A percentile compares a stretch with the other conserved stretches of the same genome.
Conservation (phyloP, 2,329 filamentous ascomycete species). For the Fusarium sp. region DNA sequence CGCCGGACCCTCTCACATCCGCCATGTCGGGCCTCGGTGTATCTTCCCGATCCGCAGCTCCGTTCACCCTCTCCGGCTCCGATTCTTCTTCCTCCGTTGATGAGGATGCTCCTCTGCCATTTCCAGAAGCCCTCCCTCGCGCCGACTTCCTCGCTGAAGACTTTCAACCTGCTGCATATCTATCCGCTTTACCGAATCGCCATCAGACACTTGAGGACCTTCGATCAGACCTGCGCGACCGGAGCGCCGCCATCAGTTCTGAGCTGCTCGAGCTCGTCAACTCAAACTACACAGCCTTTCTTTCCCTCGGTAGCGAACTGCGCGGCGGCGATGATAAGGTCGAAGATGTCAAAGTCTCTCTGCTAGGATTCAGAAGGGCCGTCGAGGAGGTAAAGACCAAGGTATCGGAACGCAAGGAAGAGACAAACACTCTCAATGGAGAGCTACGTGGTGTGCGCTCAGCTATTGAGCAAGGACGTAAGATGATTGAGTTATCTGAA, state of each 20-base stretch:
- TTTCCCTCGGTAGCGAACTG: constrained; percentile 85
- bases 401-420: constrained; percentile 74
- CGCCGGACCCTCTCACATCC: constrained; percentile 50
- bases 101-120: constrained; percentile 83
- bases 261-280: constrained; percentile 97
- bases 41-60: constrained; percentile 49
- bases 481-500: constrained; percentile 78
- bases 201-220: constrained; percentile 98
- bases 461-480: constrained; percentile 73
- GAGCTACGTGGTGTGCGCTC: constrained; percentile 76
- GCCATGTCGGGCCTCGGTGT: constrained; percentile 50
- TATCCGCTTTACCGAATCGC: constrained; percentile 84
- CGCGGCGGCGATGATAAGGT: constrained; percentile 92
- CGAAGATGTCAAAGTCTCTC: constrained; percentile 88
- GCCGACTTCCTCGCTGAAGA: constrained; percentile 82
- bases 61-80: constrained; percentile 62
- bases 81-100: constrained; percentile 58
- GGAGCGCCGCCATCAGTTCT: constrained; percentile 83
- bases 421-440: constrained; percentile 74
- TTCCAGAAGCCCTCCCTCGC: constrained; percentile 87
- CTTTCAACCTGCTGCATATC: constrained; percentile 87
- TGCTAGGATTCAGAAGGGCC: constrained; percentile 88
- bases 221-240: constrained; percentile 85
- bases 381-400: constrained; percentile 80
- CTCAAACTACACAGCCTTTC: constrained; percentile 91